Conservation (phyloP, 176 grass and related monocot species). For the Musa acuminata region DNA sequence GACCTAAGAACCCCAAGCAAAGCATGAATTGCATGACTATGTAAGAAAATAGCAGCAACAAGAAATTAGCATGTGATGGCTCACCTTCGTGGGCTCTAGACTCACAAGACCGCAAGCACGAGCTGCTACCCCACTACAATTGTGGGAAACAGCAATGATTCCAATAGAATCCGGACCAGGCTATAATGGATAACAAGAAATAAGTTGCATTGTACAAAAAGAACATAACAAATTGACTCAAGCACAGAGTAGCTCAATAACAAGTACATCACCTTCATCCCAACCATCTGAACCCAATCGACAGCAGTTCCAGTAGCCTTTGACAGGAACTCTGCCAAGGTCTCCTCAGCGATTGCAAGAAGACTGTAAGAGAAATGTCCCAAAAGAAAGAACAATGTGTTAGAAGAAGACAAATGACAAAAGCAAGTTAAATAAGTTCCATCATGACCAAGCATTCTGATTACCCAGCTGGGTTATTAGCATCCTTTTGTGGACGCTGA, state of each 20-base stretch:
- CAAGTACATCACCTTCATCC: slow-evolving; percentile 70
- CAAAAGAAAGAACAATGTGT: not conserved
- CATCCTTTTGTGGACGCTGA: slow-evolving; percentile 68
- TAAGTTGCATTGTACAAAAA: not conserved
- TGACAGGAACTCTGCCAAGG: slow-evolving; percentile 94
- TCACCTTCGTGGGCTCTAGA: slow-evolving; percentile 97
- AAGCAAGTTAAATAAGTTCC: not conserved
- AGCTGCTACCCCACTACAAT: slow-evolving; percentile 93
- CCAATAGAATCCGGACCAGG: slow-evolving; percentile 99
- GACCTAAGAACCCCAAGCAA: slow-evolving; percentile 39
- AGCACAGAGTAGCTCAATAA: not conserved
- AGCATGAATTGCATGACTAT: not conserved
- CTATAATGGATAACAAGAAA: slow-evolving; percentile 29
- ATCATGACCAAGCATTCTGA: not conserved
- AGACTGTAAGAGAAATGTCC: slow-evolving; percentile 37
- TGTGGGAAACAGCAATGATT: slow-evolving; percentile 99
- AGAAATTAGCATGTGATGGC: not conserved
- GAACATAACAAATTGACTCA: not conserved
- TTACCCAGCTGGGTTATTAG: slow-evolving; percentile 96
- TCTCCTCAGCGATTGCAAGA: slow-evolving; percentile 95
- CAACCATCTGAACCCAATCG: slow-evolving; percentile 99
- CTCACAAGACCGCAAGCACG: slow-evolving; percentile 98
- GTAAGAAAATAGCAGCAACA: not conserved
- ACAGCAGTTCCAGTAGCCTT: slow-evolving; percentile 96
- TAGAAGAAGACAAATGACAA: not conserved